Percentiles rank a stretch among this genome's conserved stretches.
Evolutionary conservation across 805 yeast species (phyloP).

Genomic region (Starmerella geochares): DNA sequence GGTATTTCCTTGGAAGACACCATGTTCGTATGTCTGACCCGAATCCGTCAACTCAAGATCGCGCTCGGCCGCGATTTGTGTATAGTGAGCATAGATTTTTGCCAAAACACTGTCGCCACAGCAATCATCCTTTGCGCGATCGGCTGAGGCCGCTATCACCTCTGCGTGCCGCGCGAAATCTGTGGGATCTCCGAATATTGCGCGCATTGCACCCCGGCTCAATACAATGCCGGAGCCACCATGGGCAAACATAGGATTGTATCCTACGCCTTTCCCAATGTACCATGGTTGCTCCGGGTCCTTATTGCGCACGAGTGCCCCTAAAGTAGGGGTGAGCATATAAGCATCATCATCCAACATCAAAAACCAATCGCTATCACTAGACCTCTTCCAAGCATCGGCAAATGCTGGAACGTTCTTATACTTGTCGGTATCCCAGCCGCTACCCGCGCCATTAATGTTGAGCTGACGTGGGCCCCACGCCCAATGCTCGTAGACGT

Average conservation of each 20-base stretch:
- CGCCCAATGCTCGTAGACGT: conserved; percentile 24
- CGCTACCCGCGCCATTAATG: conserved; percentile 11
- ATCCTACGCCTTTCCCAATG: conserved; percentile 27
- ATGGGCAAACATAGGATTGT: conserved; percentile 30
- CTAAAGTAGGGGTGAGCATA: conserved; percentile 28
- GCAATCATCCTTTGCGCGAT: conserved; percentile 24
- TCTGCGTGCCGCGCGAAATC: conserved; percentile 5
- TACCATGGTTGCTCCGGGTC: conserved; percentile 29
- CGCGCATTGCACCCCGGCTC: conserved; percentile 29
- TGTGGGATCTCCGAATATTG: conserved; percentile 24
- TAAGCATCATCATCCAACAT: conserved; percentile 34
- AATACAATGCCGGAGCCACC: conserved; percentile 35
- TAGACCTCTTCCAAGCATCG: conserved; percentile 29
- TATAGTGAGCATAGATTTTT: conserved; percentile 22
- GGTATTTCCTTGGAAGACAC: conserved; percentile 31
- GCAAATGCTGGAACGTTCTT: conserved; percentile 34
- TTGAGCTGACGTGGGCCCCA: conserved; percentile 19
- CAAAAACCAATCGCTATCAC: conserved; percentile 31
- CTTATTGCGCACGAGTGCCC: conserved; percentile 21
- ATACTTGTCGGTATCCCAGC: conserved; percentile 32
- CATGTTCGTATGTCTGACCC: conserved; percentile 5
- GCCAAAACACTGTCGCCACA: conserved; percentile 34
- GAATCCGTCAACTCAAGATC: conserved; percentile 14
- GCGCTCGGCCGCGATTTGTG: conserved; percentile 15
- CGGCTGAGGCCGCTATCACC: conserved; percentile 22